phyloP scores from a whole-genome alignment of 1,284 basidiomycete species.

The Cryptococcus sp. region DNA sequence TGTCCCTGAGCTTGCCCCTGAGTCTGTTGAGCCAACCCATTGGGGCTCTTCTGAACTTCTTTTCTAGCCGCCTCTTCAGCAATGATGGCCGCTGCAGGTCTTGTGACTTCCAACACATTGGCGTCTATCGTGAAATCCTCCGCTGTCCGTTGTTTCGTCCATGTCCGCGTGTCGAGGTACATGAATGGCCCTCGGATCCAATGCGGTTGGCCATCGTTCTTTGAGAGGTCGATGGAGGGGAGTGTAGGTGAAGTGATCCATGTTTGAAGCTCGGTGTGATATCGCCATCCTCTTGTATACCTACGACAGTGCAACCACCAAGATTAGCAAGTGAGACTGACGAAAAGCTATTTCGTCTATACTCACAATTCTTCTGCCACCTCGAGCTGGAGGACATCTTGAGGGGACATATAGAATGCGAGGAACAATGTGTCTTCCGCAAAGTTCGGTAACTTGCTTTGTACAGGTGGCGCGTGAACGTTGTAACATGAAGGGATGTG shows the following conservation, averaged over 20 bases:
- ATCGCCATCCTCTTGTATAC: slow-evolving; percentile 96
- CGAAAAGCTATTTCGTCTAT: background rate
- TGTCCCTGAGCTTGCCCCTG: background rate
- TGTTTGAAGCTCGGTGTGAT: slow-evolving; percentile 89
- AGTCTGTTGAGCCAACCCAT: slow-evolving; percentile 6
- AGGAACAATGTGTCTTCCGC: slow-evolving; percentile 98
- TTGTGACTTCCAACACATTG: slow-evolving; percentile 41
- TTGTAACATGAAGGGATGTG: slow-evolving; percentile 91
- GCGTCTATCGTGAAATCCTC: slow-evolving; percentile 48
- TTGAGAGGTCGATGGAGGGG: slow-evolving; percentile 33
- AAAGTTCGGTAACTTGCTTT: slow-evolving; percentile 83
- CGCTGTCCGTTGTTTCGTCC: slow-evolving; percentile 40
- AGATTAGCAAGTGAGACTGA: background rate
- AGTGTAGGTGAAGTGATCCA: slow-evolving; percentile 73
- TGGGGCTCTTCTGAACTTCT: slow-evolving; percentile 33
- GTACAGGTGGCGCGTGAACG: slow-evolving; percentile 86
- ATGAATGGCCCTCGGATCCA: slow-evolving; percentile 48
- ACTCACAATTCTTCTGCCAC: slow-evolving; percentile 92
- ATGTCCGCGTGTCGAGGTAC: slow-evolving; percentile 50
- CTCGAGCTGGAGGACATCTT: slow-evolving; percentile 86
- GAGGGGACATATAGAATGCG: slow-evolving; percentile 95
- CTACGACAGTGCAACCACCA: slow-evolving; percentile 53
- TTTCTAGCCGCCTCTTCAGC: slow-evolving; percentile 35
- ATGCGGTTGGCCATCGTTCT: slow-evolving; percentile 24
- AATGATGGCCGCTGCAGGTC: slow-evolving; percentile 32